Evolutionary conservation across 2,329 filamentous ascomycete species (phyloP), one percentile per base, ranked within the genome.

Genomic region (Alternaria conjuncta): DNA sequence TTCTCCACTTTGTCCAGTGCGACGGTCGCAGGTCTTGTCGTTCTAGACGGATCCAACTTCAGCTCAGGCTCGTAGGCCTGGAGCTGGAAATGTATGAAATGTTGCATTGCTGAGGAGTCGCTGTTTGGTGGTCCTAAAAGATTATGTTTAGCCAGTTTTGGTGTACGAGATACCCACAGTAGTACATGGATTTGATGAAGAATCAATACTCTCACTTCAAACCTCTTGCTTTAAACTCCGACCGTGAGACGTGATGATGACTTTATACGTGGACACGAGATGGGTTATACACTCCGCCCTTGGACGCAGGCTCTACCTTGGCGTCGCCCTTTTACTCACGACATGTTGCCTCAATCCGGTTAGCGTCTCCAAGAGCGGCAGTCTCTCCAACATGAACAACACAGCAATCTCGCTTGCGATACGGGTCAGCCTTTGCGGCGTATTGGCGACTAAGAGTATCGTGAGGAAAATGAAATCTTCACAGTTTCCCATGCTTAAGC

Each of bases 1-100:
- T 82, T 96, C 63, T 88, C 91, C 26, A 97, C 93, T 0, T 82
- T 97, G 71, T 94, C 89, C 3, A 92, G 89, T 71, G 94, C 93
- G 15, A 88, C 71, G 59, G 75, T 79, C 44, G 77, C 77, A 36
- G 77, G 77, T 45, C 85, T 97, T 79, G 84, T 97, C 63, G 86
- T 78, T 41, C 74, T 71, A n/a, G 73, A 78, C 54, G 75, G 78
- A 61, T 71, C 68, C 53, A 73, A 64, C 49, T 74, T 74, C 58
- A 73, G 69, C 13, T 68, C 68, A 55, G 67, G 65, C 50, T 20
- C 47, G 20, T 74, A 73, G 58, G 44, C 10, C 23, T 23, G 5
- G n/a, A 32, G 23, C 44, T 10, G 21, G n/a, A 12, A n/a, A 36
- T 53, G 18, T 32, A 9, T 32, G 54, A 32, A 45, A 44, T 25